Conservation (phyloP, 495 filamentous ascomycete species). For the Talaromyces thailandensis region DNA sequence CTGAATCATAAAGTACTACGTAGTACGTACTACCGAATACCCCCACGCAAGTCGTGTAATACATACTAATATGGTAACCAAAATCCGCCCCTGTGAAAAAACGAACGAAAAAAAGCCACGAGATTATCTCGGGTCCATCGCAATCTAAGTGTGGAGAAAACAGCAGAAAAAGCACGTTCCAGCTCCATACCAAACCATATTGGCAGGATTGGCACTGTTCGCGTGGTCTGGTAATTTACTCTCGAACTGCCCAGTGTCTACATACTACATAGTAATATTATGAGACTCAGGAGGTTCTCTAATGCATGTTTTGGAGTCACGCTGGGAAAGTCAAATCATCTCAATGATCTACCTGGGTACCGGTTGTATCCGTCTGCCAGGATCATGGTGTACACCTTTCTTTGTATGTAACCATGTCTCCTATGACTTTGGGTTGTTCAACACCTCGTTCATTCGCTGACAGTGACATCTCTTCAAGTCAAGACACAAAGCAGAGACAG, state of each 20-base stretch:
- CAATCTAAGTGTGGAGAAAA: neutral
- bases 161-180: neutral
- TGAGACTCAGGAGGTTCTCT: neutral
- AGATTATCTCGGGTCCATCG: slow-evolving; percentile 1
- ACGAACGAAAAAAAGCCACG: neutral
- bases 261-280: too few species aligned
- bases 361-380: neutral
- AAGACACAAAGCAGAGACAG: neutral
- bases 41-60: neutral
- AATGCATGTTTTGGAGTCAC: neutral
- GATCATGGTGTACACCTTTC: neutral
- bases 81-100: neutral
- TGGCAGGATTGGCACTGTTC: neutral
- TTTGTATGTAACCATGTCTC: neutral
- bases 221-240: neutral
- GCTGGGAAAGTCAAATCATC: neutral
- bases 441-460: neutral
- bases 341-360: neutral
- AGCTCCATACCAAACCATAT: neutral
- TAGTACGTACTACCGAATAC: neutral
- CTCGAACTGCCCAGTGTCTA: neutral
- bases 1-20: neutral
- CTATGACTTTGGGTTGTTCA: neutral
- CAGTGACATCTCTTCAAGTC: neutral
- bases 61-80: neutral